Percentiles rank a stretch among this genome's conserved stretches.
phyloP scores from a whole-genome alignment of 805 yeast species.

The Wickerhamomyces chambardii region DNA sequence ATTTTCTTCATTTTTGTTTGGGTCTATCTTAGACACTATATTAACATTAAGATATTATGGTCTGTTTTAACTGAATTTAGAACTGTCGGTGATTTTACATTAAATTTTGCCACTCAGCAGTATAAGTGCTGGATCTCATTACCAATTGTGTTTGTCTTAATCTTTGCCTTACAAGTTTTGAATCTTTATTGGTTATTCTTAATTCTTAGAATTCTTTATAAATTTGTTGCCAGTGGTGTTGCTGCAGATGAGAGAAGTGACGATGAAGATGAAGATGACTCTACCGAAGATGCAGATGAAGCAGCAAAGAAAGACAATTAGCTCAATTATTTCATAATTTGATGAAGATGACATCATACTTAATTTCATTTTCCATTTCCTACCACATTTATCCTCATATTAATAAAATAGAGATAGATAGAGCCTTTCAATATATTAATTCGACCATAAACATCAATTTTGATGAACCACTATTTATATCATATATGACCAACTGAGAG shows the following conservation, averaged over 20 bases:
- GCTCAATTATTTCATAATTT: too few relatives aligned
- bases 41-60: constrained; percentile 75
- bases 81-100: constrained; percentile 72
- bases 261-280: constrained; percentile 43
- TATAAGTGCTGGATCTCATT: constrained; percentile 96
- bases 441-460: too few relatives aligned
- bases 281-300: constrained; percentile 10
- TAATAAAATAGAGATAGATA: too few relatives aligned
- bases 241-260: constrained; percentile 83
- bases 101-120: constrained; percentile 85
- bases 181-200: constrained; percentile 84
- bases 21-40: constrained; percentile 84
- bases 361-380: too few relatives aligned
- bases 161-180: constrained; percentile 75
- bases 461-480: too few relatives aligned
- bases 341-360: too few relatives aligned
- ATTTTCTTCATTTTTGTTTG: constrained; percentile 61
- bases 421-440: too few relatives aligned
- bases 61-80: constrained; percentile 80
- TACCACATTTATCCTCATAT: too few relatives aligned
- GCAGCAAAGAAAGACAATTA: too few relatives aligned
- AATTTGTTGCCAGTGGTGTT: constrained; percentile 51
- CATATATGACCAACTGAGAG: too few relatives aligned
- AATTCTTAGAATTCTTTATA: constrained; percentile 67
- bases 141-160: constrained; percentile 73